Evolutionary conservation across 257 asterid genomes (phyloP), one percentile per base, ranked within the genome.

Genomic region (Knoxia roxburghii): DNA sequence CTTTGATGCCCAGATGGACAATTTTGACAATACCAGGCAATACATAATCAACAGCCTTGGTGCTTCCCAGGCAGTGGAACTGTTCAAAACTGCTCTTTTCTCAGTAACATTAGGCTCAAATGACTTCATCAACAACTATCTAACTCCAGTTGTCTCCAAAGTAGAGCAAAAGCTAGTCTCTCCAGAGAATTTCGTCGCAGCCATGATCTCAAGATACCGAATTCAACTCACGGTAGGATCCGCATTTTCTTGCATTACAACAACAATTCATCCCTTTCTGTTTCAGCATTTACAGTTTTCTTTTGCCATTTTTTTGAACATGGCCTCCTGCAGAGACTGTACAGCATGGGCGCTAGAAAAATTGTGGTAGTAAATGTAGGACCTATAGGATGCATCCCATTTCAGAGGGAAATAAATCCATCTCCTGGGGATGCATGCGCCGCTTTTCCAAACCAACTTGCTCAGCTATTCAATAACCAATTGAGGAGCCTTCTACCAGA

Each of bases 361-460:
- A 50, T 90, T 2, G 40, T 83, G 0, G 84, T 85, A 43, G 84
- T 81, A 11, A 89, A 87, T 77, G 91, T 87, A 3, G 97, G 97
- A 59, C 94, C 95, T 2, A 82, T 89, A 64, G 96, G 97, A 27
- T 89, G 97, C 80, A 87, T 89, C 69, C 97, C 97, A 50, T 85
- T 49, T 73, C 77, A 81, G 63, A 87, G 90, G 81, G 97, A 80
- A 6, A 69, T 75, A 48, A 84, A 83, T 73, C 90, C 89, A 68
- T 49, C 73, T 13, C 81, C 83, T 10, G 91, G 86, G 53, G 66
- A 82, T 30, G 78, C 52, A 0, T 90, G 97, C 54, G 87, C 71
- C 20, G 76, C 43, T 46, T 77, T 78, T 23, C 89, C 95, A 12
- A 87, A 89, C 72, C 84, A 71, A 56, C 75, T 89, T 33, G 91